These are phyloP conservation scores for Acidiella bohemica DNA, from an alignment of 495 filamentous ascomycete genomes.

Conservation along the genomic window DNA sequence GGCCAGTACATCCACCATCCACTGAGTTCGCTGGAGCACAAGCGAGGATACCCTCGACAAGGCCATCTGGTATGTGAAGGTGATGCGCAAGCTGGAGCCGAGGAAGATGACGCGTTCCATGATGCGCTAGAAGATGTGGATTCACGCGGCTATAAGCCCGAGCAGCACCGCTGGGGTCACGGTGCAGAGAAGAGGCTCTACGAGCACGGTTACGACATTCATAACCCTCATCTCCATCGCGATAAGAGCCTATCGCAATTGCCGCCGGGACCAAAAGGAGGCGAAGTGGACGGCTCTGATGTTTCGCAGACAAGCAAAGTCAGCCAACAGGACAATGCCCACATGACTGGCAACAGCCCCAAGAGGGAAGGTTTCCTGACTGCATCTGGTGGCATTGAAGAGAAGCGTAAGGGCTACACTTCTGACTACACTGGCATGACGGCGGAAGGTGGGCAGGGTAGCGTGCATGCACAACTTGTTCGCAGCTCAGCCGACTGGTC, in stretches of 20 bases:
- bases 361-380: conserved; percentile 14
- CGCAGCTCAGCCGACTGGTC: conserved; percentile 87
- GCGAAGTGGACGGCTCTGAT: background rate
- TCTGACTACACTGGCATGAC: conserved; percentile 4
- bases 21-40: conserved; percentile 40
- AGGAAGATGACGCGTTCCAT: conserved; percentile 14
- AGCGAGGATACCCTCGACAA: conserved; percentile 30
- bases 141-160: conserved; percentile 14
- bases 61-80: background rate
- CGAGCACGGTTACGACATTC: conserved; percentile 1
- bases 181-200: conserved; percentile 4
- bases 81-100: background rate
- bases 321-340: conserved; percentile 10
- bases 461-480: conserved; percentile 68
- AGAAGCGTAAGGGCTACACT: conserved; percentile 11
- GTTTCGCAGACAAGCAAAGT: background rate
- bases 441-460: conserved; percentile 40
- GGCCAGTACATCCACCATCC: conserved; percentile 81
- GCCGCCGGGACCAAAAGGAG: conserved; percentile 3
- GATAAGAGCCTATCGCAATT: conserved; percentile 8
- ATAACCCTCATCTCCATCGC: conserved; percentile 3
- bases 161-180: conserved; percentile 16
- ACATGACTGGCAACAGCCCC: conserved; percentile 17
- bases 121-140: conserved; percentile 13
- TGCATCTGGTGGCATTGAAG: conserved; percentile 15